A percentile compares a stretch with the other conserved stretches of the same genome.
phyloP scores from a whole-genome alignment of 768 basidiomycete genomes.

The Hypholoma fasciculare region DNA sequence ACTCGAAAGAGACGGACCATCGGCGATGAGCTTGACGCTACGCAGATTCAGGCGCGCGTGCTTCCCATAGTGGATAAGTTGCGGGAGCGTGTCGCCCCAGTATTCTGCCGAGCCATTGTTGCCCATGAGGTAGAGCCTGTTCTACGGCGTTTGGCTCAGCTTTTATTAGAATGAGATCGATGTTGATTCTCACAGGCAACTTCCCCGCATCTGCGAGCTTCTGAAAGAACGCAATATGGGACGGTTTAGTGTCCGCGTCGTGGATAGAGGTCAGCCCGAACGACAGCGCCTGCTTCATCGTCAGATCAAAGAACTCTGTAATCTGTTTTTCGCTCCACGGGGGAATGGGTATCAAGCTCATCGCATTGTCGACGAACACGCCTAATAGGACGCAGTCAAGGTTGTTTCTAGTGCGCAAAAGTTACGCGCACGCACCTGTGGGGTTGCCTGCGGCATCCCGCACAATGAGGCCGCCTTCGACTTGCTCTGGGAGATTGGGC shows the following conservation, averaged over 20 bases:
- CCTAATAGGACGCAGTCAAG: slow-evolving; percentile 35
- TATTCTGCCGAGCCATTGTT: slow-evolving; percentile 51
- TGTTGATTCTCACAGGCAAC: slow-evolving; percentile 56
- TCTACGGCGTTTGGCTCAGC: slow-evolving; percentile 30
- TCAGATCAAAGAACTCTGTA: slow-evolving; percentile 57
- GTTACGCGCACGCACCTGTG: slow-evolving; percentile 48
- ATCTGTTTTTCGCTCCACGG: slow-evolving; percentile 59
- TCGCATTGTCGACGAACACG: slow-evolving; percentile 87
- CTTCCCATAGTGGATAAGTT: slow-evolving; percentile 59
- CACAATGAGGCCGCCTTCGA: slow-evolving; percentile 77
- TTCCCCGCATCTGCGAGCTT: slow-evolving; percentile 51
- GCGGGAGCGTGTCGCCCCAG: slow-evolving; percentile 66
- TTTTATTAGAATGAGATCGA: neutral
- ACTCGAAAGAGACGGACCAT: slow-evolving; percentile 46
- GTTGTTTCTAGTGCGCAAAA: neutral
- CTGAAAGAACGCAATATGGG: slow-evolving; percentile 62
- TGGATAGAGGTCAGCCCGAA: slow-evolving; percentile 87
- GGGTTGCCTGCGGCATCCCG: slow-evolving; percentile 62
- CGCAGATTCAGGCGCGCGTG: slow-evolving; percentile 56
- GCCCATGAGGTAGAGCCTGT: slow-evolving; percentile 65
- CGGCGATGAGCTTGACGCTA: slow-evolving; percentile 73
- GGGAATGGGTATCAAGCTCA: slow-evolving; percentile 71
- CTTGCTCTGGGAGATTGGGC: slow-evolving; percentile 54
- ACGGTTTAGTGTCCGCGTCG: slow-evolving; percentile 63
- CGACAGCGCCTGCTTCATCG: slow-evolving; percentile 68